Percentiles rank a stretch among this genome's conserved stretches.
Evolutionary conservation across 2,329 filamentous ascomycete species (phyloP).

Genomic region (Drechslerella stenobrocha): DNA sequence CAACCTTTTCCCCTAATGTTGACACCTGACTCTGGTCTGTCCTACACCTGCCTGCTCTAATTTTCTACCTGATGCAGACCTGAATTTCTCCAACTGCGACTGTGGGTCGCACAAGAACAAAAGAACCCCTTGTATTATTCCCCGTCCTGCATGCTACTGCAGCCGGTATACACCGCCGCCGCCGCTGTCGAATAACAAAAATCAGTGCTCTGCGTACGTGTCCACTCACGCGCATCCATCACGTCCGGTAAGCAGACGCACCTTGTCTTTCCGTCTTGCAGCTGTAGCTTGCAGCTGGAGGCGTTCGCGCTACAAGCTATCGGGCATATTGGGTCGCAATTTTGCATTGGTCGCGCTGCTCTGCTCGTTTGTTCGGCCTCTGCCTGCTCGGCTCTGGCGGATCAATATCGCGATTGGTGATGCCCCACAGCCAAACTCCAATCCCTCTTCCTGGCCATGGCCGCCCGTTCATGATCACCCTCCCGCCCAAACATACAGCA

Average conservation of each 20-base stretch:
- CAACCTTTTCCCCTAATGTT: slow-evolving; percentile 2
- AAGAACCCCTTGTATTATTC: slow-evolving; percentile 3
- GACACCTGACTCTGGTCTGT: slow-evolving; percentile 24
- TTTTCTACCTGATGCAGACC: slow-evolving; percentile 22
- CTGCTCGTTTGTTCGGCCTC: background rate
- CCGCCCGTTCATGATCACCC: no score
- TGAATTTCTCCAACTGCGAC: background rate
- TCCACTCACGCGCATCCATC: background rate
- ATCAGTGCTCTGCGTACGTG: background rate
- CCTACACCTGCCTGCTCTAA: slow-evolving; percentile 2
- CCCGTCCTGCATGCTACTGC: background rate
- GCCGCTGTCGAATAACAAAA: no score
- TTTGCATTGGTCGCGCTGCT: background rate
- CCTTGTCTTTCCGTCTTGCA: background rate
- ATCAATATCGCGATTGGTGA: background rate
- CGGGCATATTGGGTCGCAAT: background rate
- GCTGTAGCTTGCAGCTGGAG: background rate
- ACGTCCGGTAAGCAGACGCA: background rate
- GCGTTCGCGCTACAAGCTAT: background rate
- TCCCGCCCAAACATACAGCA: background rate
- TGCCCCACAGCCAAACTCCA: background rate
- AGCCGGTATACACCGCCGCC: background rate
- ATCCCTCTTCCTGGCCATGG: no score
- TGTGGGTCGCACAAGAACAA: slow-evolving; percentile 30
- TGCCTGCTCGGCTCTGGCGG: background rate